Evolutionary conservation across 345 rosid species (phyloP), one percentile per base, ranked within the genome.

Genomic region (Euphorbia lathyris): DNA sequence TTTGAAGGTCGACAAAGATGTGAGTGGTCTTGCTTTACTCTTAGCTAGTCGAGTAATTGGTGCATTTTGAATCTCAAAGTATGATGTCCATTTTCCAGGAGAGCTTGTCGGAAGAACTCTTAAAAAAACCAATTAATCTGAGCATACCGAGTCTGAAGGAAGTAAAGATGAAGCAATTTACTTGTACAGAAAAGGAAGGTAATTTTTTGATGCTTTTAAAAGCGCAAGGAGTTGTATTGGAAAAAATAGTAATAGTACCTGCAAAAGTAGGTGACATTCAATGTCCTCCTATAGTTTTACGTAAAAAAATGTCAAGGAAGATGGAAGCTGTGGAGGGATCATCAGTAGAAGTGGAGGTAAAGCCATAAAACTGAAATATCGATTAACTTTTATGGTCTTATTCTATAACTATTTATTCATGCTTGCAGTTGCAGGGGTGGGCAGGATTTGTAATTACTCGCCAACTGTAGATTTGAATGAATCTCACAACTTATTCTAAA

Each of bases 221-320:
- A 17, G 56, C 50, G 32, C 71, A 67, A 53, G 71, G 61, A 34
- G 22, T 56, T 19, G 61, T 38, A 6, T 23, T 67, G 2, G 71
- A 67, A 16, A 67, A 67, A 38, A 67, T 67, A n/a, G 61, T 67
- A 29, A 14, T 67, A 22, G 62, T 67, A 34, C 50, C 71, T 53
- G 50, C 20, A 9, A 13, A 22, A 25, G 12, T 22, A 16, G 51
- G 20, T 14, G 34, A 52, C 34, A 22, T 1, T 11, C 26, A 32
- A 59, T 32, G 8, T 47, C 12, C 56, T 22, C 52, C 67, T 10
- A 22, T 63, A 25, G 8, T 63, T 40, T 25, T 63, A 23, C 56
- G 57, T 16, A 50, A 22, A 66, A 50, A 43, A 17, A 34, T 3
- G 38, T 10, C 27, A 1, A 20, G 13, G 57, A 50, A 34, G 23